Conservation (phyloP, 2,329 filamentous ascomycete species). For the Fusarium newnesense region DNA sequence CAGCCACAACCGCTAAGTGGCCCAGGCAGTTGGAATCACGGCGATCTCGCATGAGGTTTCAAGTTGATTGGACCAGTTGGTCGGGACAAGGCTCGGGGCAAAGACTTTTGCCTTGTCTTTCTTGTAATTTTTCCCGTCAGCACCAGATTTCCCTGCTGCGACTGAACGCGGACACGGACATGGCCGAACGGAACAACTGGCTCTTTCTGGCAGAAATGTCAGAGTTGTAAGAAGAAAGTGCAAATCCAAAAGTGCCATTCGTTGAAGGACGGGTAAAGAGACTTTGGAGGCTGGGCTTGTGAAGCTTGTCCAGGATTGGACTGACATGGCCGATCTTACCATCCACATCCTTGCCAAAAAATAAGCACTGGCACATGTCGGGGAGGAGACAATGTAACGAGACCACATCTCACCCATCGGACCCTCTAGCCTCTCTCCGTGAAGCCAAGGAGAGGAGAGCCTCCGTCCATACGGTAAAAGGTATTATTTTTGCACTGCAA, state of each 20-base stretch:
- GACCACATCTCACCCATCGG: slow-evolving; percentile 25
- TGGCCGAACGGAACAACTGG: slow-evolving; percentile 9
- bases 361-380: slow-evolving; percentile 32
- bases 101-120: not conserved
- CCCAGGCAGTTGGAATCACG: not conserved
- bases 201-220: slow-evolving; percentile 21
- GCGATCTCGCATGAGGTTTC: slow-evolving; percentile 20
- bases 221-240: slow-evolving; percentile 9
- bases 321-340: slow-evolving; percentile 33
- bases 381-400: slow-evolving; percentile 27
- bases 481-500: slow-evolving; percentile 22
- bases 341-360: slow-evolving; percentile 33
- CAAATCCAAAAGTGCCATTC: slow-evolving; percentile 29
- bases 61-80: not conserved
- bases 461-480: not conserved
- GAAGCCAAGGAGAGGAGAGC: slow-evolving; percentile 16
- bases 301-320: slow-evolving; percentile 14
- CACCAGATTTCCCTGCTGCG: not conserved
- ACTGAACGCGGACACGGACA: slow-evolving; percentile 15
- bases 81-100: not conserved
- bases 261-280: slow-evolving; percentile 12
- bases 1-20: slow-evolving; percentile 14
- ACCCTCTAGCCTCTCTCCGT: slow-evolving; percentile 33
- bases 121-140: not conserved
- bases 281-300: slow-evolving; percentile 21